phyloP scores from a whole-genome alignment of 306 rosid genomes.

The Medicago arabica region DNA sequence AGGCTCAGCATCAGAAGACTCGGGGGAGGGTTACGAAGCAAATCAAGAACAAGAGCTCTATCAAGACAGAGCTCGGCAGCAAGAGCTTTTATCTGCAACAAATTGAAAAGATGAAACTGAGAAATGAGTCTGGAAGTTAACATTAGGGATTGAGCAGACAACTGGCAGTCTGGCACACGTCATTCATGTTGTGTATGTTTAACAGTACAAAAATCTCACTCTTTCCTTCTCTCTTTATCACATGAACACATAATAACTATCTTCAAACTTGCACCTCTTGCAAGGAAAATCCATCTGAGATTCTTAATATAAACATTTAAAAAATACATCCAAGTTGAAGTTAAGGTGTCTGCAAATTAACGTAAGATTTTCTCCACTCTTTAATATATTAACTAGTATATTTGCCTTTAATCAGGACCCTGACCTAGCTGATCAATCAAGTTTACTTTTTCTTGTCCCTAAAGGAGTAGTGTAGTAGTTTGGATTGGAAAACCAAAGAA shows the following conservation, averaged over 20 bases:
- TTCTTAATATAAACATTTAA: conserved; percentile 1
- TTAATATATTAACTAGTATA: neutral
- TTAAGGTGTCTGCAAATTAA: conserved; percentile 22
- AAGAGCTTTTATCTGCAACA: conserved; percentile 77
- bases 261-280: conserved; percentile 25
- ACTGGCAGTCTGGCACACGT: conserved; percentile 5
- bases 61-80: conserved; percentile 96
- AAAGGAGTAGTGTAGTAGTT: no score
- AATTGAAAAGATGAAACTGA: conserved; percentile 26
- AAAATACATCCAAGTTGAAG: neutral
- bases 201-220: conserved; percentile 4
- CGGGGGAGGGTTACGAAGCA: conserved; percentile 94
- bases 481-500: no score
- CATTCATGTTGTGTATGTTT: conserved; percentile 30
- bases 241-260: conserved; percentile 15
- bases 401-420: conserved; percentile 14
- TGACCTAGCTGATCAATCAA: neutral
- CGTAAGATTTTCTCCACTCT: neutral
- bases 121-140: conserved; percentile 33
- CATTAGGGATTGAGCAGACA: neutral
- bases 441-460: no score
- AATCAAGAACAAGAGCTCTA: conserved; percentile 75
- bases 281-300: conserved; percentile 21
- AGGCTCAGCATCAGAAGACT: conserved; percentile 80
- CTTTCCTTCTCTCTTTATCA: neutral